Evolutionary conservation across 2,329 filamentous ascomycete genomes (phyloP), one percentile per base, ranked within the genome.

Genomic region (Parafenestella ontariensis): DNA sequence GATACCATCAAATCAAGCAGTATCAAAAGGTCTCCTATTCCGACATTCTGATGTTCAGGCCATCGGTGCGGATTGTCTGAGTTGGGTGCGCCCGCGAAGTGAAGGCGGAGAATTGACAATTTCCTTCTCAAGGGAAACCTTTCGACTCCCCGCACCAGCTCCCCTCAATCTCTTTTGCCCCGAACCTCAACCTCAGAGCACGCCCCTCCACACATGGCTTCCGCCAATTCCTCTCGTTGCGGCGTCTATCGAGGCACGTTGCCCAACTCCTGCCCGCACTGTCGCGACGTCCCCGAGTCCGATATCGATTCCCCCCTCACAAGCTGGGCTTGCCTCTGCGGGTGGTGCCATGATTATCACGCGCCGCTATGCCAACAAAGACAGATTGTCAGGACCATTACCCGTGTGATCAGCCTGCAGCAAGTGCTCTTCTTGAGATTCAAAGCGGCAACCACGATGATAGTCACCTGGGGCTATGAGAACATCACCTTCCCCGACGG

Each of bases 201-300:
- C 3, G 13, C 13, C 29, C 6, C 3, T 7, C 29, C 13, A 5
- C 3, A 34, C 31, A 34, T 21, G 37, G 3, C 37, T 11, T 40
- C 37, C 24, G 10, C 17, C 13, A 8, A 28, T n/a, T 5, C 23
- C 15, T 8, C 4, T 29, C 23, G 3, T 13, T 43, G 40, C 9
- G 40, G 40, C 21, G 23, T 17, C 23, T 24, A n/a, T 29, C 23
- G 3, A 10, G 24, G 40, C 40, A 28, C 20, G 3, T 15, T 7
- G 40, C 21, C n/a, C 10, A 28, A 20, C 4, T n/a, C 40, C 20
- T 54, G 46, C 8, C 46, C 42, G 5, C 23, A 31, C 13, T 54
- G 46, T 28, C 42, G 44, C 36, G 42, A 54, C n/a, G 44, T 46
- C 4, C 46, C 47, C 37, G n/a, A 43, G 6, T 29, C 44, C 33